Evolutionary conservation across 2,329 filamentous ascomycete genomes (phyloP).

Genomic region (Orbilia quercus): DNA sequence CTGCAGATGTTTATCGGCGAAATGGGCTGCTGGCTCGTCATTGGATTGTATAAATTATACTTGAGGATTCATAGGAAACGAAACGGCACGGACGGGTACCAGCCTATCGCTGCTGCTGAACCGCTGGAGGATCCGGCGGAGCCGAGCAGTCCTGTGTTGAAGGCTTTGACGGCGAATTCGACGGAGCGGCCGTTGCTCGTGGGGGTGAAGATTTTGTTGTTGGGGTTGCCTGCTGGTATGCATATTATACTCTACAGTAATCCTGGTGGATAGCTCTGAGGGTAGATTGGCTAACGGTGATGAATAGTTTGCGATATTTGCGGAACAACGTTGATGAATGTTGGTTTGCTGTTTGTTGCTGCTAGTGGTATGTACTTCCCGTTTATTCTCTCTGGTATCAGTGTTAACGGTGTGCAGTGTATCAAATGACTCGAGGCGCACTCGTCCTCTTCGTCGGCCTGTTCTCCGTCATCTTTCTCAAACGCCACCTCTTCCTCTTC

Average conservation of each 20-base stretch:
- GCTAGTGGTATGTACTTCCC: slow-evolving; percentile 73
- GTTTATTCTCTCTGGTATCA: slow-evolving; percentile 6
- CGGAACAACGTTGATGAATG: slow-evolving; percentile 97
- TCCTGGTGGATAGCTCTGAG: slow-evolving; percentile 1
- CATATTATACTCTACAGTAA: not conserved
- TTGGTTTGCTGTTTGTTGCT: slow-evolving; percentile 89
- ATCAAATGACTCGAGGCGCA: slow-evolving; percentile 97
- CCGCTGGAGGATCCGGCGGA: slow-evolving; percentile 65
- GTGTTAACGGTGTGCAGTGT: slow-evolving; percentile 68
- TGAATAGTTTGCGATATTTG: slow-evolving; percentile 84
- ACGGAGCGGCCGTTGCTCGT: slow-evolving; percentile 72
- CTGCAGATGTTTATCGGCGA: slow-evolving; percentile 98
- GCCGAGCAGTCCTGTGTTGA: slow-evolving; percentile 67
- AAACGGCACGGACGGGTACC: slow-evolving; percentile 73
- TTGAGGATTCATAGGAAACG: slow-evolving; percentile 61
- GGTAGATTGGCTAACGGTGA: slow-evolving; percentile 5
- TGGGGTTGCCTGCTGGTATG: slow-evolving; percentile 77
- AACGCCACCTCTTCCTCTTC: slow-evolving; percentile 80
- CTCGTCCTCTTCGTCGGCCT: slow-evolving; percentile 94
- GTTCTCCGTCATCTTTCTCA: slow-evolving; percentile 92
- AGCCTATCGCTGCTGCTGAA: slow-evolving; percentile 70
- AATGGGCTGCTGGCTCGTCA: slow-evolving; percentile 93
- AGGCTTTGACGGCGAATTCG: slow-evolving; percentile 67
- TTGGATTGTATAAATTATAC: slow-evolving; percentile 76
- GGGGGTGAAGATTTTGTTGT: slow-evolving; percentile 77